Percentiles rank a stretch among this genome's conserved stretches.
Conservation (phyloP, 148 eudicot genomes). For the Silene latifolia region DNA sequence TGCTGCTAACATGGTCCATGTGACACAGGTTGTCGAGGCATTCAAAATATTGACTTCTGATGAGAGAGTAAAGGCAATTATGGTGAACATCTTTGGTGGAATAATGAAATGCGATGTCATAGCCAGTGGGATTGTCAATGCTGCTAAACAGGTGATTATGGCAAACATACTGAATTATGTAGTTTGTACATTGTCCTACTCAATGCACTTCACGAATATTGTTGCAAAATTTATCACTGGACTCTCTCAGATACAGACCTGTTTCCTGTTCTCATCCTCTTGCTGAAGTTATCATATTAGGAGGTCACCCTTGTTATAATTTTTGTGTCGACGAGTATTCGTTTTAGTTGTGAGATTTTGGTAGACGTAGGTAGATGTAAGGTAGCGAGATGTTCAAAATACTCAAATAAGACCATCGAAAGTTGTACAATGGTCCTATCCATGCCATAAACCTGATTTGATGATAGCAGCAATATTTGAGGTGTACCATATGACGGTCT, state of each 20-base stretch:
- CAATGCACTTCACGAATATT: neutral
- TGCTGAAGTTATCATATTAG: neutral
- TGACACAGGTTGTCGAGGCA: constrained; percentile 61
- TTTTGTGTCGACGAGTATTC: neutral
- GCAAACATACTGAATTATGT: neutral
- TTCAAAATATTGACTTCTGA: constrained; percentile 95
- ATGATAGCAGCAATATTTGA: no score
- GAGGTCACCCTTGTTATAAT: neutral
- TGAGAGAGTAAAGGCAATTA: constrained; percentile 88
- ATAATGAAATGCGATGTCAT: constrained; percentile 99
- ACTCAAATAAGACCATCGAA: no score
- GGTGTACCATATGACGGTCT: no score
- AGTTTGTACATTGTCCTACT: neutral
- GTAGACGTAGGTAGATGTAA: no score
- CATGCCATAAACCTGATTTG: no score
- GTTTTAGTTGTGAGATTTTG: neutral
- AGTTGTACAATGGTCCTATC: no score
- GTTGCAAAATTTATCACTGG: neutral
- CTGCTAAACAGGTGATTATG: constrained; percentile 73
- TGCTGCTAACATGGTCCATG: constrained; percentile 11
- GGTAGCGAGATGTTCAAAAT: no score
- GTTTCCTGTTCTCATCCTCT: neutral
- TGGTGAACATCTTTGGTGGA: constrained; percentile 98
- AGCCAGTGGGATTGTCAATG: constrained; percentile 97
- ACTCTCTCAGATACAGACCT: neutral